phyloP scores from a whole-genome alignment of 345 rosid species.

The Ceriops decandra region DNA sequence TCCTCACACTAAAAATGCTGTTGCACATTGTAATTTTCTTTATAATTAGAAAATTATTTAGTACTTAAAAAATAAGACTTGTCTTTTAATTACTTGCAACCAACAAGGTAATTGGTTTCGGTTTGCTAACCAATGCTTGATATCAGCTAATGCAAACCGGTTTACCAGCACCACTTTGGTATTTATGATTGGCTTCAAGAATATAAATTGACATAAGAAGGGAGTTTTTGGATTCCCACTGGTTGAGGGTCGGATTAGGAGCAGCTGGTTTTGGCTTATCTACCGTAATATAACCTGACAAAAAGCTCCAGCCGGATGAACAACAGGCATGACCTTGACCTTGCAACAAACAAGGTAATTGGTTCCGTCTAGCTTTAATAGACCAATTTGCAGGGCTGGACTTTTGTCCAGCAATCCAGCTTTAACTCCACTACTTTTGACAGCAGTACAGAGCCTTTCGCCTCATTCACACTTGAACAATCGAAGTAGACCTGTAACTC shows the following conservation, averaged over 20 bases:
- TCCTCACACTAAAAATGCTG: too few species aligned
- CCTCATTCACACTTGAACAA: neutral
- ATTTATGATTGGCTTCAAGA: neutral
- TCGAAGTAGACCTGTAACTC: too few species aligned
- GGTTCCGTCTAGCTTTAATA: neutral
- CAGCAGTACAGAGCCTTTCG: neutral
- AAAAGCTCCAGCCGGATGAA: neutral
- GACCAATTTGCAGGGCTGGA: neutral
- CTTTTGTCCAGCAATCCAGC: neutral
- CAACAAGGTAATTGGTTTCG: too few species aligned
- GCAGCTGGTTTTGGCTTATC: neutral
- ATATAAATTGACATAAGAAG: neutral
- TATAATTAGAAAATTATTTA: too few species aligned
- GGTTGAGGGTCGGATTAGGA: neutral
- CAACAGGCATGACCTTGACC: neutral
- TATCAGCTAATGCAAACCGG: neutral
- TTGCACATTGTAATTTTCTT: too few species aligned
- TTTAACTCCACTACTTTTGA: neutral
- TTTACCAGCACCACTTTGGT: neutral
- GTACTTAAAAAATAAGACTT: too few species aligned
- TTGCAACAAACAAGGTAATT: neutral
- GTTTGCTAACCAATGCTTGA: neutral
- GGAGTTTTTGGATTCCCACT: constrained; percentile 3
- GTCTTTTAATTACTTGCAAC: too few species aligned
- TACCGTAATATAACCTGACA: neutral